These are phyloP conservation scores for Mortierella sp. DNA, from an alignment of 371 early-diverging fungal species.

Conservation along the genomic window DNA sequence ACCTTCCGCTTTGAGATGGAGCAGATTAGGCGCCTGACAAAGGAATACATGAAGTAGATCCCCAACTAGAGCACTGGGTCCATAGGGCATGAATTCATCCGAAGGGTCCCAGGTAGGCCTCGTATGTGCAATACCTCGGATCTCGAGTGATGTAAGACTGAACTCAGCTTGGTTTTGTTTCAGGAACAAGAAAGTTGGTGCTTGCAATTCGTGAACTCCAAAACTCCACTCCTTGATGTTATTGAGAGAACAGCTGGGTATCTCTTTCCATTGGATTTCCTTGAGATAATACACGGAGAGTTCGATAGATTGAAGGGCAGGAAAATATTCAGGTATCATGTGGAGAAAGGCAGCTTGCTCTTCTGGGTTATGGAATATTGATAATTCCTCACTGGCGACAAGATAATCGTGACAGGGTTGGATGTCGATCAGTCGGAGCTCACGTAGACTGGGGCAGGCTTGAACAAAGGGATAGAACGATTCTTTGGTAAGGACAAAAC, in stretches of 20 bases:
- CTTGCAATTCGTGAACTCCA: neutral
- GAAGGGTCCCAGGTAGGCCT: too few relatives aligned
- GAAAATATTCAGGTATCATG: neutral
- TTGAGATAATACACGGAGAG: neutral
- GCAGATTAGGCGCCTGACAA: conserved; percentile 11
- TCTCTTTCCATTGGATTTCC: neutral
- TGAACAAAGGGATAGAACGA: neutral
- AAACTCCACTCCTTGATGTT: conserved; percentile 4
- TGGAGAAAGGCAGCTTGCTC: neutral
- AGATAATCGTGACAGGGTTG: neutral
- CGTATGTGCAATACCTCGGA: neutral
- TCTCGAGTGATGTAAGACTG: conserved; percentile 3
- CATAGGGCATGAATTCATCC: conserved; percentile 4
- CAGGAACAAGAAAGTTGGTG: neutral
- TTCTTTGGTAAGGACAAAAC: neutral
- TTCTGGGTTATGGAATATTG: neutral
- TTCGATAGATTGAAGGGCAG: neutral
- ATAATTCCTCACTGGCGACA: neutral
- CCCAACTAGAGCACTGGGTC: neutral
- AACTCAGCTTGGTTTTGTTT: neutral
- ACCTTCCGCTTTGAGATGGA: conserved; percentile 12
- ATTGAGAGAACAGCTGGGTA: neutral
- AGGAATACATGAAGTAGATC: conserved; percentile 13
- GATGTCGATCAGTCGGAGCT: neutral
- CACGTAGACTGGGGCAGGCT: neutral